These are phyloP conservation scores for Tricholoma bakamatsutake DNA, from an alignment of 768 basidiomycete genomes.

Conservation along the genomic window DNA sequence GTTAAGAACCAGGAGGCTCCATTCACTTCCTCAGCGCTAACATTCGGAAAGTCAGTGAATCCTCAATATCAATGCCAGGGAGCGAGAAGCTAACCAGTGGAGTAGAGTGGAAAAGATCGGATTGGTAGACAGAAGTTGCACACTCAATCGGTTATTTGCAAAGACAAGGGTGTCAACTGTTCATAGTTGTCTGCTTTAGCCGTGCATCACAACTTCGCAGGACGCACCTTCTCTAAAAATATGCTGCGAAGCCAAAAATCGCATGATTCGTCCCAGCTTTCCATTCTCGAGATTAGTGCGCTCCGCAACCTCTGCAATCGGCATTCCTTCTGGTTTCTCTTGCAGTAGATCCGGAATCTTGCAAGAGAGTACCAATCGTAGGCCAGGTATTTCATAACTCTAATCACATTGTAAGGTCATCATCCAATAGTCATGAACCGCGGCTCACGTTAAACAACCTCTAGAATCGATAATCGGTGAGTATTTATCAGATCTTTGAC, in stretches of 20 bases:
- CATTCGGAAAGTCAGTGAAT: too few species aligned
- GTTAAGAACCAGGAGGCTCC: too few species aligned
- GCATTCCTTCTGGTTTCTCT: slow-evolving; percentile 30
- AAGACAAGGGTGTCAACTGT: slow-evolving; percentile 20
- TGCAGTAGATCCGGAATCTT: slow-evolving; percentile 33
- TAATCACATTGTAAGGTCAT: not conserved
- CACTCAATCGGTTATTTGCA: slow-evolving; percentile 34
- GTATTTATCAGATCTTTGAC: too few species aligned
- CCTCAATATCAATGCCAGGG: slow-evolving; percentile 3
- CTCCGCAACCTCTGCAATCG: slow-evolving; percentile 25
- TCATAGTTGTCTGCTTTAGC: too few species aligned
- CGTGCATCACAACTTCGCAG: too few species aligned
- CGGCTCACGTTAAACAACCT: not conserved
- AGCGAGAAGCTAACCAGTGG: not conserved
- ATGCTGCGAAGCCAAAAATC: slow-evolving; percentile 34
- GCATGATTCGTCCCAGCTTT: slow-evolving; percentile 34
- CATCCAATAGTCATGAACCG: not conserved
- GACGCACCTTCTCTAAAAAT: slow-evolving; percentile 27
- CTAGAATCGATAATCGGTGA: too few species aligned
- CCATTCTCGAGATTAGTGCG: slow-evolving; percentile 25
- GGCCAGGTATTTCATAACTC: slow-evolving; percentile 27
- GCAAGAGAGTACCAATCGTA: slow-evolving; percentile 28
- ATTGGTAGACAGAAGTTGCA: slow-evolving; percentile 23
- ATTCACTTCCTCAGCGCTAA: too few species aligned
- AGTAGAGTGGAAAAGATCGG: slow-evolving; percentile 11